A percentile compares a stretch with the other conserved stretches of the same genome.
Conservation (phyloP, 805 yeast genomes). For the Ogataea chonburiensis region DNA sequence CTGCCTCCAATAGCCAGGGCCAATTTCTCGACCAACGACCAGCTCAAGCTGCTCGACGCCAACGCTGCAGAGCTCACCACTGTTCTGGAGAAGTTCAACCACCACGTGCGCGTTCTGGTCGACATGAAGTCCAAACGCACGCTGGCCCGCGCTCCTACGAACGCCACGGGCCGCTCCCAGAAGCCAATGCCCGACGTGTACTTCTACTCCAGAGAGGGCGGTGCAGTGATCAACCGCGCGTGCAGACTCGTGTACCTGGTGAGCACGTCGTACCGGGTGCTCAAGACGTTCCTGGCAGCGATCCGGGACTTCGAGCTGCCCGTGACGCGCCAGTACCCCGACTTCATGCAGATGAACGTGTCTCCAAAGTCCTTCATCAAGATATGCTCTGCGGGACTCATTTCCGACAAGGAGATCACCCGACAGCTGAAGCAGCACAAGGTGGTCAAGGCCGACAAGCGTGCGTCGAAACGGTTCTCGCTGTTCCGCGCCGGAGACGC, state of each 20-base stretch:
- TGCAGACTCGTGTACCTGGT: conserved; percentile 55
- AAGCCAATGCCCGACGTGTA: conserved; percentile 32
- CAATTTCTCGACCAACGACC: conserved; percentile 37
- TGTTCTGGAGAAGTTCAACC: conserved; percentile 62
- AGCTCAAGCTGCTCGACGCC: conserved; percentile 53
- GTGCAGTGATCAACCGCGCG: conserved; percentile 35
- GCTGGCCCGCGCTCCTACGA: conserved; percentile 12
- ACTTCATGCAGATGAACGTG: conserved; percentile 55
- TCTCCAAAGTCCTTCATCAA: conserved; percentile 60
- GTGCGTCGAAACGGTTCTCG: conserved; percentile 45
- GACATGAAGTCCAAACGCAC: conserved; percentile 27
- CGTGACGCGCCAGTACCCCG: conserved; percentile 61
- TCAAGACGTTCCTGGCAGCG: conserved; percentile 50
- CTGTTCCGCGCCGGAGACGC: conserved; percentile 50
- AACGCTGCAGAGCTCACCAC: conserved; percentile 41
- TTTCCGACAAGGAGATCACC: conserved; percentile 38
- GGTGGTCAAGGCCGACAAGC: conserved; percentile 17
- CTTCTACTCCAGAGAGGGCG: conserved; percentile 66
- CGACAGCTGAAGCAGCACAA: conserved; percentile 28
- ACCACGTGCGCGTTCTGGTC: conserved; percentile 62
- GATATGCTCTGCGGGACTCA: conserved; percentile 59
- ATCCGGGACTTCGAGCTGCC: conserved; percentile 69
- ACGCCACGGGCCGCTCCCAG: conserved; percentile 14
- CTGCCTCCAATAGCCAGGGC: conserved; percentile 32
- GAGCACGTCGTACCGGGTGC: conserved; percentile 47